Conservation (phyloP, 2,329 filamentous ascomycete genomes). For the Pseudogymnoascus sp. region DNA sequence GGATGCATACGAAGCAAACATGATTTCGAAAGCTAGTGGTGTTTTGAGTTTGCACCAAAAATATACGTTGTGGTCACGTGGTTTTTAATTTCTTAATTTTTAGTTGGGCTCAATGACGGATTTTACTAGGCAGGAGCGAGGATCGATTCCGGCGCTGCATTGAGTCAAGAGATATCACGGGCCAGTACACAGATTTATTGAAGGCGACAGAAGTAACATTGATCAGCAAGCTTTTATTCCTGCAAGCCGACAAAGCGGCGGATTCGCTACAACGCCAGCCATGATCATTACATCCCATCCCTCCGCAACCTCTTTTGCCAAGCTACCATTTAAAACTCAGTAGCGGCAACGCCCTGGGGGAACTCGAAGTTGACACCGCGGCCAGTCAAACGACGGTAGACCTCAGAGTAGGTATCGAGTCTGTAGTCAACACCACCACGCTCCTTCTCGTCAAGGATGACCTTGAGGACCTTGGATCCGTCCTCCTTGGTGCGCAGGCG, state of each 20-base stretch:
- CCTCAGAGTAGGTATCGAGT: constrained; percentile 98
- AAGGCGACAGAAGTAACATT: constrained; percentile 3
- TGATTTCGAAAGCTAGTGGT: not conserved
- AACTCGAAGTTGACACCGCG: constrained; percentile 98
- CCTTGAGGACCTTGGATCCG: constrained; percentile 96
- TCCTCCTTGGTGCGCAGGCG: constrained; percentile 98
- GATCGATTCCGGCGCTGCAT: too few relatives aligned
- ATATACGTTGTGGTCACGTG: not conserved
- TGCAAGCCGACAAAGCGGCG: constrained; percentile 7
- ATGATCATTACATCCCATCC: constrained; percentile 10
- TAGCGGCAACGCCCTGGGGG: constrained; percentile 63
- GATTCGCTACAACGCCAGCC: constrained; percentile 6
- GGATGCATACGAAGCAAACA: constrained; percentile 10
- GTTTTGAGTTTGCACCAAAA: not conserved
- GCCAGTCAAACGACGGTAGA: constrained; percentile 96
- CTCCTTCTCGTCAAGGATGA: constrained; percentile 99
- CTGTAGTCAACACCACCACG: constrained; percentile 98
- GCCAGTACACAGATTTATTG: not conserved
- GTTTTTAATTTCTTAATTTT: not conserved
- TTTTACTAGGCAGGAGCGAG: not conserved
- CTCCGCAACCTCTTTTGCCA: constrained; percentile 6
- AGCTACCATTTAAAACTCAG: constrained; percentile 66
- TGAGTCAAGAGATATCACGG: too few relatives aligned
- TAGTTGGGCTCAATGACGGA: not conserved
- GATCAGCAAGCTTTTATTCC: constrained; percentile 9